Base-by-base conservation (phyloP, 768 basidiomycete genomes). In the Gymnopilus dilepis region DNA sequence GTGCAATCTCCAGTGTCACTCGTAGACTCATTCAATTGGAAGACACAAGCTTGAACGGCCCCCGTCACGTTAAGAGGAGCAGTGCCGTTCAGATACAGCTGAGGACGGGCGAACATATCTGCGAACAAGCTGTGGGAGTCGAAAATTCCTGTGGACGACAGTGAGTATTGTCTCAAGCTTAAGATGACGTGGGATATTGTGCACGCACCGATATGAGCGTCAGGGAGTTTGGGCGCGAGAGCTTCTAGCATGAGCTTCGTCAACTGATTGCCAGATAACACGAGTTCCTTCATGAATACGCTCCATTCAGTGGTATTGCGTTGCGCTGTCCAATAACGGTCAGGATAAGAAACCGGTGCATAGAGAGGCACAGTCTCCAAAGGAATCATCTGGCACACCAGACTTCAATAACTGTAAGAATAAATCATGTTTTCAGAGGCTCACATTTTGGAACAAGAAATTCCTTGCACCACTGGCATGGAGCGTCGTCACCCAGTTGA, bases 361-460 rank as follows among this genome's bases (percentile, higher is more conserved):
- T 86, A 88, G 6, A 86, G 65, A 11, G 80, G 77, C 4, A 80
- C 77, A 7, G 72, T 71, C 56, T 87, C 75, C 33, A 88, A 75
- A 4, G 86, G 87, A 50, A 86, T 79, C 76, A 88, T 86, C 86
- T 86, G 62, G 9, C n/a, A 31, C 11, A 37, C 40, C 12, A 22
- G 50, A 42, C 19, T 42, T n/a, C 58, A 24, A 28, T 47, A 42
- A 65, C 30, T 24, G 24, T 47, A 4, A 9, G 22, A 11, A 1
- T 24, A 2, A 15, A 9, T 26, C 6, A 24, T 26, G 24, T 11
- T 11, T 9, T 26, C 15, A 13, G 15, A 24, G 17, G 19, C 47
- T 15, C 61, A 87, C 88, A 65, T 88, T 89, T 63, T 88, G 86
- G 76, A 90, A 86, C 52, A 90, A 70, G 67, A 90, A 88, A 66